Evolutionary conservation across 768 basidiomycete species (phyloP).

Genomic region (Pluteus cervinus): DNA sequence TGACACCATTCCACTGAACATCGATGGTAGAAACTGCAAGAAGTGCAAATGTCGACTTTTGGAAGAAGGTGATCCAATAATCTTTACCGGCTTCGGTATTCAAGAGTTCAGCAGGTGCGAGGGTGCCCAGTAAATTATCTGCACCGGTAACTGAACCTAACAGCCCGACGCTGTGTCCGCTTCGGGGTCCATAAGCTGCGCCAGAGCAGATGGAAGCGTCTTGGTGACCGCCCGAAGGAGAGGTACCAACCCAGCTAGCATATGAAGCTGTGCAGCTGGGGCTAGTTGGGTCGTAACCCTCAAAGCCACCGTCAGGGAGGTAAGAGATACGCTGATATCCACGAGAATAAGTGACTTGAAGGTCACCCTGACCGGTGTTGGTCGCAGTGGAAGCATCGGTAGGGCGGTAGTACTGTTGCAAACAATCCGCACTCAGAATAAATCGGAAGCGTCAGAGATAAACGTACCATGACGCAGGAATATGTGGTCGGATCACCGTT

Average conservation of each 20-base stretch:
- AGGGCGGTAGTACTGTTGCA: constrained; percentile 32
- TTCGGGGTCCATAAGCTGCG: constrained; percentile 29
- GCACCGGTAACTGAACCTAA: constrained; percentile 35
- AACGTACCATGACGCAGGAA: constrained; percentile 40
- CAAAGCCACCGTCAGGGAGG: constrained; percentile 36
- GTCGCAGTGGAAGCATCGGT: constrained; percentile 37
- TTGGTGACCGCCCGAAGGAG: constrained; percentile 24
- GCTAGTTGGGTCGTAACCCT: constrained; percentile 29
- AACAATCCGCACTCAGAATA: no score
- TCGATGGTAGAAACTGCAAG: constrained; percentile 25
- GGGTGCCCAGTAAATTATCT: constrained; percentile 31
- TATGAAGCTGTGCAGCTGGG: constrained; percentile 34
- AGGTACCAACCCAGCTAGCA: constrained; percentile 32
- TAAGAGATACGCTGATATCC: constrained; percentile 35
- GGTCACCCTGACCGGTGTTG: constrained; percentile 38
- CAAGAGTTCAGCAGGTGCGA: constrained; percentile 25
- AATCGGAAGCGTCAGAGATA: neutral
- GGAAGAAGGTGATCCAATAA: constrained; percentile 37
- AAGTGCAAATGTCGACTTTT: constrained; percentile 29
- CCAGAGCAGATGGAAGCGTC: constrained; percentile 42
- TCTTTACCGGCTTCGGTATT: constrained; percentile 26
- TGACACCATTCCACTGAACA: constrained; percentile 35
- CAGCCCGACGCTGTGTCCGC: constrained; percentile 29
- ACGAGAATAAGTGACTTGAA: constrained; percentile 38
- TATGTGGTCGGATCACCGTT: constrained; percentile 39